These are phyloP conservation scores for Mortierella claussenii DNA, from an alignment of 192 early-diverging fungal genomes.

Conservation along the genomic window DNA sequence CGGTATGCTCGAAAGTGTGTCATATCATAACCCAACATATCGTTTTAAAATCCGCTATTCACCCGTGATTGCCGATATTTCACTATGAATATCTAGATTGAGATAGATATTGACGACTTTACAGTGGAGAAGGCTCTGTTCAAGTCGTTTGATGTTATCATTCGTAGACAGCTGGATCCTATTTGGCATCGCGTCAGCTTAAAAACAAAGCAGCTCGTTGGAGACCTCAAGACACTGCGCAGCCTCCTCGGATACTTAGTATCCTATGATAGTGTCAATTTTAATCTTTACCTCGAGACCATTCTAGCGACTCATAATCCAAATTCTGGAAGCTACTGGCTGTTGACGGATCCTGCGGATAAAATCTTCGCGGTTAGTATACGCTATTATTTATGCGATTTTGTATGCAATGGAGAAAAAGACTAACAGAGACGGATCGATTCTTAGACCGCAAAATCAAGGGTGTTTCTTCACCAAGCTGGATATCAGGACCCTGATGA, in stretches of 20 bases:
- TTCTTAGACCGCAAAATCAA: conserved; percentile 54
- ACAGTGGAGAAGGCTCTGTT: conserved; percentile 90
- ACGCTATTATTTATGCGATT: not conserved
- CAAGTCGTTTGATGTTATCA: conserved; percentile 83
- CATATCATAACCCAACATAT: too few relatives aligned
- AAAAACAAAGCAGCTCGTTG: conserved; percentile 79
- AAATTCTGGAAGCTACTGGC: conserved; percentile 74
- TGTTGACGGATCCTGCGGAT: conserved; percentile 87
- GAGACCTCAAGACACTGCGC: conserved; percentile 79
- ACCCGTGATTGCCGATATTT: too few relatives aligned
- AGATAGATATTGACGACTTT: conserved; percentile 83
- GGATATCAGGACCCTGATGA: conserved; percentile 47
- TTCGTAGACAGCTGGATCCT: conserved; percentile 82
- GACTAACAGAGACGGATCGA: too few relatives aligned
- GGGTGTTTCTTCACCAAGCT: conserved; percentile 52
- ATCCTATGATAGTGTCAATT: conserved; percentile 88
- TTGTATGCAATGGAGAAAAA: too few relatives aligned
- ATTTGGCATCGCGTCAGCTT: conserved; percentile 86
- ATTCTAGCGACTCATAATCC: conserved; percentile 72
- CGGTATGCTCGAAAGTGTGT: conserved; percentile 57
- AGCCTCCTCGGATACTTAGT: conserved; percentile 82
- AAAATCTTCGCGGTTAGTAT: conserved; percentile 70
- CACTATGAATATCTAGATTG: conserved; percentile 29
- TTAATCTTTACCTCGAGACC: conserved; percentile 88
- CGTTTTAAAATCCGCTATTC: too few relatives aligned